Base-by-base conservation (phyloP, 176 grass and related monocot species). In the Coix lacrymajobi region DNA sequence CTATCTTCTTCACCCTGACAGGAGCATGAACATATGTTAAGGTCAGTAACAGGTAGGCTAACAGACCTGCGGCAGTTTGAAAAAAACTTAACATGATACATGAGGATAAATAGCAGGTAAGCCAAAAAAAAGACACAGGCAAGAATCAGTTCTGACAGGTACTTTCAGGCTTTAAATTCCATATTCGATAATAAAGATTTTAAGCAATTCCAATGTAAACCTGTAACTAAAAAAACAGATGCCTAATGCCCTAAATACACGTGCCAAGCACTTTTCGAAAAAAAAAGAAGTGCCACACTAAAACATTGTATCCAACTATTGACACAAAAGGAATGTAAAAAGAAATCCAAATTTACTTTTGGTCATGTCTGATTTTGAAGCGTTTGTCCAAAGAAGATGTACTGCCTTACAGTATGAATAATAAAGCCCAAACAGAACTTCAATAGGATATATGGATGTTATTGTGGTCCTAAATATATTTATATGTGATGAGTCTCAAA, bases 1-100 rank as follows among this genome's bases (percentile, higher is more conserved):
- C 88, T 96, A 88, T 96, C 97, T 84, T 99, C 97, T 93, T 96
- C 91, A 77, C 89, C 92, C 97, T 99, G 89, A 79, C 11, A 75
- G 86, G 78, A 80, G 76, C 69, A 90, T 62, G 69, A 70, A 44
- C 11, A 76, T 24, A 54, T 3, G 57, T 69, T 79, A 86, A 65
- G 40, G 58, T 33, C 2, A 69, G 69, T 51, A 61, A 11, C 30
- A 67, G 45, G 78, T n/a, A n/a, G n/a, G n/a, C n/a, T n/a, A n/a
- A n/a, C n/a, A n/a, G n/a, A n/a, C 19, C 17, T 34, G 4, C 67
- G 58, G 45, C 13, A 56, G 49, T 68, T 15, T 3, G 36, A 71
- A 74, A 20, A 20, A 71, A 86, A 73, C 2, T 78, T 37, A 44
- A 77, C 26, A 78, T 48, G 45, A 11, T 78, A 66, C 40, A 70